Evolutionary conservation across 23 red algal species (phyloP), one percentile per base, ranked within the genome.

Genomic region (Gracilariopsis chorda): DNA sequence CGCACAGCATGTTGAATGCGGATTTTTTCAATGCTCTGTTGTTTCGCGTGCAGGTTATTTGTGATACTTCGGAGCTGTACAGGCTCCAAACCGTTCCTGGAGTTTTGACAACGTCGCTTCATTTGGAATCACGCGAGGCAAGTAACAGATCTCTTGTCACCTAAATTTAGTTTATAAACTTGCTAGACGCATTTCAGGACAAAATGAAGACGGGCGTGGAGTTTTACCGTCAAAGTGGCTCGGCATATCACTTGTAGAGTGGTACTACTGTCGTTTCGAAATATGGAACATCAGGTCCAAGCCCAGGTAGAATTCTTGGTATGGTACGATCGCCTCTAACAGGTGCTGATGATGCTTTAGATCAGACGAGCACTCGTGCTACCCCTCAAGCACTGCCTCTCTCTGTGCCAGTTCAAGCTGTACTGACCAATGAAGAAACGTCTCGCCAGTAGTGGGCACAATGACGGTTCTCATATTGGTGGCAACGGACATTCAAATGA

Each of bases 41-140:
- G 20, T 89, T 77, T 61, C 84, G 67, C 12, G 67, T 77, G 33
- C 28, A 44, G 8, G n/a, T 78, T 24, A 17, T 89, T 30, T 21
- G 53, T 60, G 84, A 89, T 25, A 36, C 47, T 12, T 64, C 52
- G 19, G 25, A 9, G 9, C 39, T 89, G 4, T 89, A 76, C 46
- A 27, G 30, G 7, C 55, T 60, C 20, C n/a, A 60, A 27, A 21
- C 7, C 7, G 19, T 60, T 60, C 55, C 55, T 27, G 55, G 5
- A 7, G 52, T 6, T 36, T 37, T 82, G 12, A 5, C 60, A 24
- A 37, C 77, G 4, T 57, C 51, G 7, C 27, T 82, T 29, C 6
- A 82, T 35, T n/a, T 82, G 11, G 32, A 55, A 82, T n/a, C n/a
- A n/a, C n/a, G n/a, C n/a, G n/a, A n/a, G n/a, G n/a, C n/a, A n/a